A percentile compares a stretch with the other conserved stretches of the same genome.
These are phyloP conservation scores for Gynostemma pentaphyllum DNA, from an alignment of 306 rosid genomes.

Conservation along the genomic window DNA sequence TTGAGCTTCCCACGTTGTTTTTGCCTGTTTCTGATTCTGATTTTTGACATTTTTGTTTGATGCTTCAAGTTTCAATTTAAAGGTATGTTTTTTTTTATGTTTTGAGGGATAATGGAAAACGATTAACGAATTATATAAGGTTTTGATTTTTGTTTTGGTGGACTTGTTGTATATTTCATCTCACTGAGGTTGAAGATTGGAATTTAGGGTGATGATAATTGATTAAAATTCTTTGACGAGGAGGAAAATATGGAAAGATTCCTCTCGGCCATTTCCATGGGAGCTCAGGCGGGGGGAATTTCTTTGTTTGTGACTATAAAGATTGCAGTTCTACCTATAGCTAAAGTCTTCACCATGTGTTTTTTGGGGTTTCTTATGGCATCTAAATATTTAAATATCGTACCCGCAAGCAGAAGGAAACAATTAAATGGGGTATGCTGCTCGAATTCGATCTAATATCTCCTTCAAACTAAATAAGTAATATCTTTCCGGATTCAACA, in stretches of 20 bases:
- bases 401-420: conserved; percentile 77
- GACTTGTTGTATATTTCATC: not conserved
- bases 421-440: conserved; percentile 79
- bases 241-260: conserved; percentile 33
- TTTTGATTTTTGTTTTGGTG: not conserved
- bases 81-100: not conserved
- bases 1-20: not conserved
- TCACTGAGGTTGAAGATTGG: not conserved
- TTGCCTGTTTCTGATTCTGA: not conserved
- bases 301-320: conserved; percentile 58
- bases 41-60: not conserved
- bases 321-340: conserved; percentile 81
- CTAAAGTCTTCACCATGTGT: conserved; percentile 82
- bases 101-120: not conserved
- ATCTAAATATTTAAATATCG: conserved; percentile 70
- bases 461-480: not conserved
- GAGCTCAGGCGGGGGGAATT: conserved; percentile 33
- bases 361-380: conserved; percentile 93
- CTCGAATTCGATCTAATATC: not conserved
- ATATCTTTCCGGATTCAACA: not conserved
- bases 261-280: conserved; percentile 17
- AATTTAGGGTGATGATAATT: not conserved
- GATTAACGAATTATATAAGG: no score
- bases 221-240: not conserved
- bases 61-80: not conserved